Evolutionary conservation across 2,329 filamentous ascomycete genomes (phyloP), one percentile per base, ranked within the genome.

Genomic region (Phaeoacremonium minimum): DNA sequence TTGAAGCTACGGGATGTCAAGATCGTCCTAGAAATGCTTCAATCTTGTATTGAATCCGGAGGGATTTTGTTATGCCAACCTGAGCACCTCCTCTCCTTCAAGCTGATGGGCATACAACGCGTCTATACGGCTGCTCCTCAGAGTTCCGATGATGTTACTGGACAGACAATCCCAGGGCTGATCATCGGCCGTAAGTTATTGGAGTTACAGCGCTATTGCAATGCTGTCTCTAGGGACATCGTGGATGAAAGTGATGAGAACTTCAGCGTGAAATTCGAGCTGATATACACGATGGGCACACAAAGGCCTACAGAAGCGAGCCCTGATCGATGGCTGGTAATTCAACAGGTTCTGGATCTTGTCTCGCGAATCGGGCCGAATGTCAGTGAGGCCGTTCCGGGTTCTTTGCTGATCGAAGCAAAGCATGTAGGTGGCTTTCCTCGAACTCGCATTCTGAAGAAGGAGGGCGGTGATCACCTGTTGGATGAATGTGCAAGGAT

Each of bases 61-160:
- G 79, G 78, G 0, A 56, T 85, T 0, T 46, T 85, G 0, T 54
- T 86, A 1, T 59, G 77, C 0, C 77, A 83, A 26, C 81, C 81
- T 0, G 80, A 85, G 45, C 73, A 84, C 39, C 50, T 83, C 0
- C 51, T 85, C 0, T 85, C 80, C 0, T 75, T 85, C 31, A 67
- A 81, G 43, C 26, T 35, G 11, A 35, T 35, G 4, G 26, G 26
- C n/a, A 28, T 14, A 4, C 5, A 35, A 8, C 17, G 13, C 4
- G 16, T 30, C n/a, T n/a, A n/a, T n/a, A n/a, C n/a, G n/a, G n/a
- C n/a, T n/a, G n/a, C n/a, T n/a, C n/a, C n/a, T n/a, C n/a, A n/a
- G n/a, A n/a, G n/a, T n/a, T n/a, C n/a, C n/a, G n/a, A n/a, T n/a
- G n/a, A n/a, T n/a, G n/a, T n/a, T n/a, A n/a, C n/a, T n/a, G n/a